phyloP scores from a whole-genome alignment of 768 basidiomycete species.

The Rubroboletus satanas region DNA sequence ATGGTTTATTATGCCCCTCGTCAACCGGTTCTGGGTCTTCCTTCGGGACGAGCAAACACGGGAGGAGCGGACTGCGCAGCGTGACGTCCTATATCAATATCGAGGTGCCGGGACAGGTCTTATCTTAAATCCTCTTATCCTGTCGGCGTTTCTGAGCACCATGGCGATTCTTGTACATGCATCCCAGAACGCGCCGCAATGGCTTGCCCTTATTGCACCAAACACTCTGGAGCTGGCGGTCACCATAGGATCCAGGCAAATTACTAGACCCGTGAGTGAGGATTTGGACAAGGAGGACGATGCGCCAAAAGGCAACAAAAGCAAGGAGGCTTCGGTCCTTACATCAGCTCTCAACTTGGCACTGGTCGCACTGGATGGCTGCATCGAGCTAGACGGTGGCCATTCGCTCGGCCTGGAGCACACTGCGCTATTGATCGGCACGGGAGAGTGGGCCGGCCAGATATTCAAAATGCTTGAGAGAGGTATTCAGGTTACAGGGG shows the following conservation, averaged over 20 bases:
- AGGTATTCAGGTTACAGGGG: constrained; percentile 56
- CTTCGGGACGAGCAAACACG: constrained; percentile 79
- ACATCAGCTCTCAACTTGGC: constrained; percentile 74
- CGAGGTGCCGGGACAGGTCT: constrained; percentile 76
- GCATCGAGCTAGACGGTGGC: constrained; percentile 74
- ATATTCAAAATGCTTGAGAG: constrained; percentile 64
- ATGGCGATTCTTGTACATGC: constrained; percentile 80
- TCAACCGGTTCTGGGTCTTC: constrained; percentile 95
- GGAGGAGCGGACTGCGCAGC: constrained; percentile 62
- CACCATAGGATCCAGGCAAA: constrained; percentile 65
- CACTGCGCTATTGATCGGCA: constrained; percentile 61
- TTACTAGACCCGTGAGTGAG: constrained; percentile 41
- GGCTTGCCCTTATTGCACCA: constrained; percentile 77
- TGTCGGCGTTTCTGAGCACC: constrained; percentile 73
- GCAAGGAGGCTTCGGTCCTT: constrained; percentile 70
- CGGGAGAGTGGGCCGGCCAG: constrained; percentile 76
- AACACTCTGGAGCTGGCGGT: constrained; percentile 81
- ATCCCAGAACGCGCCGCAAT: constrained; percentile 73
- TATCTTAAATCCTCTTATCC: constrained; percentile 71
- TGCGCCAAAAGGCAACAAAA: constrained; percentile 19
- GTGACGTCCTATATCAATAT: constrained; percentile 54
- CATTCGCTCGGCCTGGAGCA: constrained; percentile 72
- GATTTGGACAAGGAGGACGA: constrained; percentile 33
- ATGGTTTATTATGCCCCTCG: constrained; percentile 82
- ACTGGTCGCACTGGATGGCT: constrained; percentile 70